phyloP scores from a whole-genome alignment of 2,329 filamentous ascomycete genomes.

The Pleoardoris graminearum region DNA sequence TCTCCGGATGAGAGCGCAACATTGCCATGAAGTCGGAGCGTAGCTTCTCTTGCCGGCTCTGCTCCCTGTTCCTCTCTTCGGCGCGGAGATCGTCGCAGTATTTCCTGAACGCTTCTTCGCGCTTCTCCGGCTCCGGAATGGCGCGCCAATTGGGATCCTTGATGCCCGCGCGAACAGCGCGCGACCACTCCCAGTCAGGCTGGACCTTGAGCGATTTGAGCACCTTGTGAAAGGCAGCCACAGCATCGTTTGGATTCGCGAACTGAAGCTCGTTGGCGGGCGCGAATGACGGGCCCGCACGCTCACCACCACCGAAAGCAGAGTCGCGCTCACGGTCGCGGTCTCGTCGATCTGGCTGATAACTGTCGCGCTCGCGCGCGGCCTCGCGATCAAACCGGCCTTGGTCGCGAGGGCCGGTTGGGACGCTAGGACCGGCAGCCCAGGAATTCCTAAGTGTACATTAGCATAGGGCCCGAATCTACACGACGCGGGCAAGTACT shows the following conservation, averaged over 20 bases:
- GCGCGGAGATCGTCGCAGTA: conserved; percentile 87
- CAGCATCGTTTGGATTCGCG: conserved; percentile 74
- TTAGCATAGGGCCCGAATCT: conserved; percentile 5
- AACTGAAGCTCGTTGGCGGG: conserved; percentile 59
- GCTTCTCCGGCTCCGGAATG: conserved; percentile 88
- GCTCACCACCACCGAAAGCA: conserved; percentile 47
- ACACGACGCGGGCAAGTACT: conserved; percentile 28
- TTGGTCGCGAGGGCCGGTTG: conserved; percentile 44
- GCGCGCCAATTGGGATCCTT: conserved; percentile 92
- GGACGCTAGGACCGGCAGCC: conserved; percentile 58
- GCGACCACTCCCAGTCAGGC: conserved; percentile 90
- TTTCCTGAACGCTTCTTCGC: conserved; percentile 90
- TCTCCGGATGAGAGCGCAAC: conserved; percentile 94
- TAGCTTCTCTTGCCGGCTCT: conserved; percentile 89
- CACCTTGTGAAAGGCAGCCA: conserved; percentile 89
- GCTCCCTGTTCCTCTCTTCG: conserved; percentile 92
- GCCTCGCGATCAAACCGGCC: conserved; percentile 33
- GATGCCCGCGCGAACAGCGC: conserved; percentile 81
- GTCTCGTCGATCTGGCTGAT: conserved; percentile 33
- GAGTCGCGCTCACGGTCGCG: conserved; percentile 50
- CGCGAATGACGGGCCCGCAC: conserved; percentile 38
- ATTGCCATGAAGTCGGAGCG: conserved; percentile 93
- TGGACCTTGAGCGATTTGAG: conserved; percentile 83
- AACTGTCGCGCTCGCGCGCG: conserved; percentile 19
- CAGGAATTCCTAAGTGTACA: conserved; percentile 52